These are phyloP conservation scores for Pestalotiopsis sp. DNA, from an alignment of 2,329 filamentous ascomycete genomes.

Conservation along the genomic window DNA sequence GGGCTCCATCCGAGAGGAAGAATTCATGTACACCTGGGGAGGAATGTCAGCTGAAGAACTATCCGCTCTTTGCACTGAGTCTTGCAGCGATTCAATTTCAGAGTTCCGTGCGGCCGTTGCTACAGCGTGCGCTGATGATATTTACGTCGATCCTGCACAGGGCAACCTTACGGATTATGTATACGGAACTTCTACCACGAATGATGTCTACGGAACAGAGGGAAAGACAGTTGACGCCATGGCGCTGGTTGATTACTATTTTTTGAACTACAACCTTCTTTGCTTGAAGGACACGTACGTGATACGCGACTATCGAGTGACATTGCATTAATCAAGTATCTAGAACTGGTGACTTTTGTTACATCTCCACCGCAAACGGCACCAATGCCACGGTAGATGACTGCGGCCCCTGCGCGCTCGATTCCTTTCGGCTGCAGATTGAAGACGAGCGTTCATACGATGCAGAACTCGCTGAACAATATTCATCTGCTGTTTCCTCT, in stretches of 20 bases:
- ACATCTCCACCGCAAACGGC: not conserved
- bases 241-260: not conserved
- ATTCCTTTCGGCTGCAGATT: not conserved
- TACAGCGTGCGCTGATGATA: not conserved
- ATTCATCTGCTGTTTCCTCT: not conserved
- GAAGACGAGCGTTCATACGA: not conserved
- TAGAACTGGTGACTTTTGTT: not conserved
- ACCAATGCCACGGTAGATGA: not conserved
- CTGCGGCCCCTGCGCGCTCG: not conserved
- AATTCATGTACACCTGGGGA: not conserved
- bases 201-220: not conserved
- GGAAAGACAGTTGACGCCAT: not conserved
- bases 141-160: not conserved
- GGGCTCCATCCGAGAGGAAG: not conserved
- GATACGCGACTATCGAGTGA: not conserved
- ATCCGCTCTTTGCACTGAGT: conserved; percentile 4
- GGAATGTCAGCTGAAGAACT: conserved; percentile 16
- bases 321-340: not conserved
- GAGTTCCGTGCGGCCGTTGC: not conserved
- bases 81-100: not conserved
- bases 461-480: not conserved
- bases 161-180: not conserved
- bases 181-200: not conserved
- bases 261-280: not conserved
- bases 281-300: not conserved